These are phyloP conservation scores for Phytopythium oedochilum DNA, from an alignment of 352 stramenopile genomes.

Conservation along the genomic window DNA sequence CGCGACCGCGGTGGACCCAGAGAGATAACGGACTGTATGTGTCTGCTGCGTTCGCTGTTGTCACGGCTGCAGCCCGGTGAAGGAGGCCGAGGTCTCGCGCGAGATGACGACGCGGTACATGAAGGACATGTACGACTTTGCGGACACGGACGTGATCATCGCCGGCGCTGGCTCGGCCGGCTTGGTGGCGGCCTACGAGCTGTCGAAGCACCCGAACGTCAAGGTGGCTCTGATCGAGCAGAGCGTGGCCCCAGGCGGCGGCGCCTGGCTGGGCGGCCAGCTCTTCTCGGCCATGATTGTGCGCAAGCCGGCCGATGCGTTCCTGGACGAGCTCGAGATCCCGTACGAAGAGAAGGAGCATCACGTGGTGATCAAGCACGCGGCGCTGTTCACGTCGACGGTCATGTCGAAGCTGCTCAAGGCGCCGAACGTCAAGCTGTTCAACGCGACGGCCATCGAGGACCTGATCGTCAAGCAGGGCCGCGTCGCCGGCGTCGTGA, in stretches of 20 bases:
- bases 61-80: constrained; percentile 31
- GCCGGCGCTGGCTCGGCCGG: constrained; percentile 52
- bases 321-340: constrained; percentile 65
- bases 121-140: constrained; percentile 74
- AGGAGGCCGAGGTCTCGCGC: constrained; percentile 58
- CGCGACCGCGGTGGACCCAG: neutral
- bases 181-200: constrained; percentile 51
- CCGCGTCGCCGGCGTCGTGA: constrained; percentile 54
- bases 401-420: constrained; percentile 57
- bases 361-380: constrained; percentile 67
- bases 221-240: constrained; percentile 62
- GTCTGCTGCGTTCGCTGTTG: neutral
- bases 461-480: constrained; percentile 64
- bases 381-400: constrained; percentile 58
- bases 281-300: constrained; percentile 70
- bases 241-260: constrained; percentile 46
- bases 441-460: constrained; percentile 68
- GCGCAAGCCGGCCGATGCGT: constrained; percentile 53
- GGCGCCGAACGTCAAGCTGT: constrained; percentile 62
- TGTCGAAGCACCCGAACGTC: constrained; percentile 56
- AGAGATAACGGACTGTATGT: neutral
- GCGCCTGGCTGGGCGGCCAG: constrained; percentile 56
- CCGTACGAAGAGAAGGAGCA: constrained; percentile 60
- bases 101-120: constrained; percentile 73
- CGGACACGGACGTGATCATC: constrained; percentile 65